phyloP scores from a whole-genome alignment of 805 yeast genomes.

The Debaryomyces tyrocola region DNA sequence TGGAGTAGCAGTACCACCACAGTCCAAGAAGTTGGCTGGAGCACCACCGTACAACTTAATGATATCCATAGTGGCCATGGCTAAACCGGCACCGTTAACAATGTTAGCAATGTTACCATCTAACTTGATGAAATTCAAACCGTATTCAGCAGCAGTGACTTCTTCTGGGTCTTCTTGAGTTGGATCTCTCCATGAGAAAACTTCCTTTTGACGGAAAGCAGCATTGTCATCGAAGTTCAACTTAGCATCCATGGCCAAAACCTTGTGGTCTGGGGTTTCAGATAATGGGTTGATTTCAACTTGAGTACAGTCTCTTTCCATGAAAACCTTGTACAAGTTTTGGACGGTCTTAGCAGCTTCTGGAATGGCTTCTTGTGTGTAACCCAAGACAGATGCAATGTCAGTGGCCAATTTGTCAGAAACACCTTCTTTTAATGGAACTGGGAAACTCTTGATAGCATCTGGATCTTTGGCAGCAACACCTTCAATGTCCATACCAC shows the following conservation, averaged over 20 bases:
- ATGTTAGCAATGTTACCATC: conserved; percentile 98
- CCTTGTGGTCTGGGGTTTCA: conserved; percentile 86
- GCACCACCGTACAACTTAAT: conserved; percentile 97
- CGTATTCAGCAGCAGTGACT: conserved; percentile 85
- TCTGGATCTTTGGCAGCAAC: conserved; percentile 90
- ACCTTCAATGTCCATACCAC: conserved; percentile 99
- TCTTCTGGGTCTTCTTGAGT: conserved; percentile 98
- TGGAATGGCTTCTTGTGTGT: conserved; percentile 69
- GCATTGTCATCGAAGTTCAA: conserved; percentile 98
- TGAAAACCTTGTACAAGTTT: conserved; percentile 85
- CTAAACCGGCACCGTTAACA: conserved; percentile 99
- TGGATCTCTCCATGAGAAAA: conserved; percentile 94
- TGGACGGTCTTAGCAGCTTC: conserved; percentile 87
- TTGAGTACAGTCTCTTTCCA: conserved; percentile 94
- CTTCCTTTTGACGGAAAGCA: conserved; percentile 89
- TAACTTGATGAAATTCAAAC: conserved; percentile 93
- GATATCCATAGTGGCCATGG: conserved; percentile 99
- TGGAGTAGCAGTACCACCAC: conserved; percentile 99
- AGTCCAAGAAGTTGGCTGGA: conserved; percentile 98
- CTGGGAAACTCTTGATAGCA: conserved; percentile 85
- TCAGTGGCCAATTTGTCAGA: conserved; percentile 72
- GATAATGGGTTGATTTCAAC: conserved; percentile 98
- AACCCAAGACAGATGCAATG: conserved; percentile 80
- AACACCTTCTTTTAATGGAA: conserved; percentile 77
- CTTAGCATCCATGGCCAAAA: conserved; percentile 98